Evolutionary conservation across 257 asterid species (phyloP).

Genomic region (Fraxinus anomala): DNA sequence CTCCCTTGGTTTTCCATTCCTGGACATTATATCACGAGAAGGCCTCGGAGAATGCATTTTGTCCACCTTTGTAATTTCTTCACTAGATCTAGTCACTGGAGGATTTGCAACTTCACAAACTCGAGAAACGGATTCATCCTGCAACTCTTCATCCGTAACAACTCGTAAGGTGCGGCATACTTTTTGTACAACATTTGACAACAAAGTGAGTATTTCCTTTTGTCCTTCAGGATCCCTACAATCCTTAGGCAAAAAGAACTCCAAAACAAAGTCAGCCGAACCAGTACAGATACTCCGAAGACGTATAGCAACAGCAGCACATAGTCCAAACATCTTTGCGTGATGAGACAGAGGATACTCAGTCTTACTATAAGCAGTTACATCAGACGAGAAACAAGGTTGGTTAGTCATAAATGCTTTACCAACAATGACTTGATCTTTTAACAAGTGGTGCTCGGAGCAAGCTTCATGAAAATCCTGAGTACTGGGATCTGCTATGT

Average conservation of each 20-base stretch:
- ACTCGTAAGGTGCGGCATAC: conserved; percentile 65
- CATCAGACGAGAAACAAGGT: conserved; percentile 76
- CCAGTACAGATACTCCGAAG: conserved; percentile 66
- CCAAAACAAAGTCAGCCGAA: conserved; percentile 72
- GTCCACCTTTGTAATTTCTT: conserved; percentile 27
- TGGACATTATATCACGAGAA: conserved; percentile 32
- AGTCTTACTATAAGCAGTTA: conserved; percentile 63
- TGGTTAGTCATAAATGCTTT: conserved; percentile 70
- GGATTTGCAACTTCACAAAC: conserved; percentile 21
- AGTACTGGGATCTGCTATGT: conserved; percentile 53
- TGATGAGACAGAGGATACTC: conserved; percentile 95
- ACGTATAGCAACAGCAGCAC: conserved; percentile 88
- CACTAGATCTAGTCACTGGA: conserved; percentile 24
- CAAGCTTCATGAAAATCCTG: conserved; percentile 89
- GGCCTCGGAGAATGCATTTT: conserved; percentile 24
- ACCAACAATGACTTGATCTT: conserved; percentile 81
- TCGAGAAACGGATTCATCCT: conserved; percentile 44
- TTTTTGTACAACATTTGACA: conserved; percentile 64
- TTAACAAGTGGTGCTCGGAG: conserved; percentile 79
- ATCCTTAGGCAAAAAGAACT: conserved; percentile 73
- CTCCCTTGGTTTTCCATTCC: conserved; percentile 32
- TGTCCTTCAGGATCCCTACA: conserved; percentile 71
- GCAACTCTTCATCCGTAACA: conserved; percentile 69
- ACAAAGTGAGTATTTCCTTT: conserved; percentile 52
- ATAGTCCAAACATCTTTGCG: conserved; percentile 75